These are phyloP conservation scores for Carnegiea gigantea DNA, from an alignment of 179 eudicot species.

Conservation along the genomic window DNA sequence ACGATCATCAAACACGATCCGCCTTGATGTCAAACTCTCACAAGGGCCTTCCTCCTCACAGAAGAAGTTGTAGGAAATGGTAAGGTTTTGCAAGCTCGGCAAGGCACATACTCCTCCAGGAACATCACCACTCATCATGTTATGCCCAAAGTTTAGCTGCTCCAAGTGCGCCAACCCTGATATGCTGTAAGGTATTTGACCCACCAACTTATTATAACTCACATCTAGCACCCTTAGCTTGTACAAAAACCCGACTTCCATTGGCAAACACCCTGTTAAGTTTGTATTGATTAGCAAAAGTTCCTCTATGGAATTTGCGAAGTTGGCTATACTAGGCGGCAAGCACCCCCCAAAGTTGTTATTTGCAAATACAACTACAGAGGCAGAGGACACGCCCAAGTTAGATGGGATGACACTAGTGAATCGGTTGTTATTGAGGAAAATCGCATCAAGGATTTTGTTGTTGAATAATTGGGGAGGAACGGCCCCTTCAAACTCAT, in stretches of 20 bases:
- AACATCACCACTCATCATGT: constrained; percentile 34
- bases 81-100: constrained; percentile 52
- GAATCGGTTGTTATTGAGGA: constrained; percentile 40
- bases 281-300: constrained; percentile 34
- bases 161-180: constrained; percentile 36
- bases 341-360: constrained; percentile 42
- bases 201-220: constrained; percentile 35
- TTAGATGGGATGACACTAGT: constrained; percentile 35
- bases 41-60: constrained; percentile 58
- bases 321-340: constrained; percentile 37
- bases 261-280: constrained; percentile 40
- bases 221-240: constrained; percentile 38
- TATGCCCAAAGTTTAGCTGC: constrained; percentile 38
- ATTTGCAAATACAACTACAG: constrained; percentile 42
- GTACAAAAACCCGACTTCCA: constrained; percentile 35
- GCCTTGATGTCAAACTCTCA: constrained; percentile 43
- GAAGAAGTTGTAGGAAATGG: constrained; percentile 57
- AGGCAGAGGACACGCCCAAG: constrained; percentile 33
- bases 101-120: constrained; percentile 49
- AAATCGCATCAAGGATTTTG: constrained; percentile 34
- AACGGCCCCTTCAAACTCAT: constrained; percentile 40
- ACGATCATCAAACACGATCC: constrained; percentile 48
- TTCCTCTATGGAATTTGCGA: constrained; percentile 32
- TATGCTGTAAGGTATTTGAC: constrained; percentile 37
- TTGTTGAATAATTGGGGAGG: constrained; percentile 32